phyloP scores from a whole-genome alignment of 2,329 filamentous ascomycete genomes.

The Epichloe brachyelytri region DNA sequence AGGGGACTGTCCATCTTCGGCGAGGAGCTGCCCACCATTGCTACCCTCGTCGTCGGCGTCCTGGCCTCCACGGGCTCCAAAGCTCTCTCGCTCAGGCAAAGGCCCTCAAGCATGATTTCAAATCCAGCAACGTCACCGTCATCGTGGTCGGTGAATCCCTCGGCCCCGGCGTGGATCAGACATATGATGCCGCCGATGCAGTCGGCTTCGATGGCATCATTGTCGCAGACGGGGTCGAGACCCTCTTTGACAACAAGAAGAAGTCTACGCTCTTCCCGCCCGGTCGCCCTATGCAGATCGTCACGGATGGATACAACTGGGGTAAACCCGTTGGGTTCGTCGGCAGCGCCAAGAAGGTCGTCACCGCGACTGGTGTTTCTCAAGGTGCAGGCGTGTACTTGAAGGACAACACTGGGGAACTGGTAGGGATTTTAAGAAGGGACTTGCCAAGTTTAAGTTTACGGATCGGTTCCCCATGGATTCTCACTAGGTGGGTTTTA shows the following conservation, averaged over 20 bases:
- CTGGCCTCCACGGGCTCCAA: slow-evolving; percentile 33
- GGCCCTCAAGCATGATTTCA: slow-evolving; percentile 35
- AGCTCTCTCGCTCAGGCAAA: slow-evolving; percentile 35
- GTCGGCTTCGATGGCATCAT: slow-evolving; percentile 51
- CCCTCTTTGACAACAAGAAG: slow-evolving; percentile 32
- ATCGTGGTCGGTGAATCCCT: slow-evolving; percentile 49
- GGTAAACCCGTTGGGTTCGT: slow-evolving; percentile 56
- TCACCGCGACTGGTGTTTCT: slow-evolving; percentile 31
- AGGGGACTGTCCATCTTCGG: slow-evolving; percentile 46
- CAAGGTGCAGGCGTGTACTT: slow-evolving; percentile 29
- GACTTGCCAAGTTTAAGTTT: slow-evolving; percentile 53
- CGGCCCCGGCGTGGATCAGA: slow-evolving; percentile 40
- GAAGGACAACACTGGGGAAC: slow-evolving; percentile 17
- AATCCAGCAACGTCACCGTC: slow-evolving; percentile 38
- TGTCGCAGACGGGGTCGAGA: slow-evolving; percentile 39
- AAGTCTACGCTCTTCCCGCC: slow-evolving; percentile 47
- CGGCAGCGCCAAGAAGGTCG: slow-evolving; percentile 27
- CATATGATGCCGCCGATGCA: slow-evolving; percentile 53
- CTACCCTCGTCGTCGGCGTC: slow-evolving; percentile 50
- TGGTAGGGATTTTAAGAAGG: slow-evolving; percentile 39
- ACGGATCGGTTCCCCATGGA: slow-evolving; percentile 50
- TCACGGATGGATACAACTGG: slow-evolving; percentile 50
- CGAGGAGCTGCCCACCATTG: slow-evolving; percentile 43
- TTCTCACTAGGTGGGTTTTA: neutral
- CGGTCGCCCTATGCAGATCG: slow-evolving; percentile 49